Base-by-base conservation (phyloP, 345 rosid genomes). In the Pistacia vera region DNA sequence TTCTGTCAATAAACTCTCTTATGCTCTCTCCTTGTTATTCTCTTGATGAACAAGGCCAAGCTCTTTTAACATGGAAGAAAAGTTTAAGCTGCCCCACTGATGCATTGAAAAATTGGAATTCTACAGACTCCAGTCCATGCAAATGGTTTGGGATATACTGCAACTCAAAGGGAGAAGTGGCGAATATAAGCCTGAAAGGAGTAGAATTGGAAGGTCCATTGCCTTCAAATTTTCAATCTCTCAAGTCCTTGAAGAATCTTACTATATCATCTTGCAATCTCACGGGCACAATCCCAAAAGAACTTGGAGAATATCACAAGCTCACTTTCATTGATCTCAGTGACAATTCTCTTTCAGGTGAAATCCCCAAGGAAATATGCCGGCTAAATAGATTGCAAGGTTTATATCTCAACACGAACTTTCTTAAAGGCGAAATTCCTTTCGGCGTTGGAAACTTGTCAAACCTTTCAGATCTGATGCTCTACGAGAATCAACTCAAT, bases 381-480 rank as follows among this genome's bases (percentile, higher is more conserved):
- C 71, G 77, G 81, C 86, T 93, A 46, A 84, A 78, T 65, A 93
- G 86, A 58, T 95, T 25, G 56, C 72, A 85, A 67, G 85, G 77
- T 70, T 84, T 93, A 60, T 79, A 88, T 66, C 85, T 95, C 69
- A 90, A 91, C 71, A 80, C 94, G 14, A 95, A 95, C 74, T 84
- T 79, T 72, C 90, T 95, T 66, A 91, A 90, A 86, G 99, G 99
- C 48, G 82, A 68, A 61, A 93, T 95, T 79, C 99, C 99, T 1
- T 48, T 68, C n/a, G 85, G 63, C 68, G 79, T 90, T 44, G 98
- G 97, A 55, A 90, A 88, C 73, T 86, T 93, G 9, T 77, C 85
- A 11, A 81, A 0, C 63, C 89, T 95, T 65, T 85, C 74, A 10
- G 83, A 83, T 72, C 79, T 93, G 70, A 90, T 92, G 52, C 86